Base-by-base conservation (phyloP, 164 flowering plant species). In the Cinnamomum chago region DNA sequence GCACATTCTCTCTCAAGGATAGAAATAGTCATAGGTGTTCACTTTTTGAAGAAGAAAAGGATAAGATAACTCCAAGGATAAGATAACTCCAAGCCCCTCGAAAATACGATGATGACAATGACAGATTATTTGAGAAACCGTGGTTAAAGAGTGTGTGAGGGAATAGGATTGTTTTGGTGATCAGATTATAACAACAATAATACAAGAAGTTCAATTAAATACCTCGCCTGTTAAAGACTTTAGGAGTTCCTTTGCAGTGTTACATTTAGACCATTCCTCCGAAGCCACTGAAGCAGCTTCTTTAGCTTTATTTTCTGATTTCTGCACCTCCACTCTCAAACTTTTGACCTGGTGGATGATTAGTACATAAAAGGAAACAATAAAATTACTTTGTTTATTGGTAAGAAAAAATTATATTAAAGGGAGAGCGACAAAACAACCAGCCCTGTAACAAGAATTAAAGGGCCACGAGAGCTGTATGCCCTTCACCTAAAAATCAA, bases 171-270 rank as follows among this genome's bases (percentile, higher is more conserved):
- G 20, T 11, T 55, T 15, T 20, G n/a, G n/a, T 55, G n/a, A 55
- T 20, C 60, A 55, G 17, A 15, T 55, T 5, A 55, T 55, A 55
- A 55, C n/a, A 14, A 20, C n/a, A 55, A 55, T 55, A 55, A 55
- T 5, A 15, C 18, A 52, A 52, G n/a, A 55, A 55, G n/a, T 15
- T 55, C 60, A 55, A 55, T 18, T n/a, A n/a, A 70, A n/a, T 62
- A 95, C 99, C 93, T 92, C 90, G 68, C 71, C 25, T 50, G 84
- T 72, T 58, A 91, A 72, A 67, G 90, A 82, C 71, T 83, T 86
- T 51, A 89, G 72, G 15, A 86, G 74, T 78, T 88, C 91, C 50
- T 75, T 86, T 51, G 91, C 91, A 72, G 70, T 74, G 50, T 62
- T 71, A 65, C 71, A 79, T 72, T 81, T 86, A 68, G 88, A 84